Evolutionary conservation across 164 flowering plant genomes (phyloP).

Genomic region (Umbellularia californica): DNA sequence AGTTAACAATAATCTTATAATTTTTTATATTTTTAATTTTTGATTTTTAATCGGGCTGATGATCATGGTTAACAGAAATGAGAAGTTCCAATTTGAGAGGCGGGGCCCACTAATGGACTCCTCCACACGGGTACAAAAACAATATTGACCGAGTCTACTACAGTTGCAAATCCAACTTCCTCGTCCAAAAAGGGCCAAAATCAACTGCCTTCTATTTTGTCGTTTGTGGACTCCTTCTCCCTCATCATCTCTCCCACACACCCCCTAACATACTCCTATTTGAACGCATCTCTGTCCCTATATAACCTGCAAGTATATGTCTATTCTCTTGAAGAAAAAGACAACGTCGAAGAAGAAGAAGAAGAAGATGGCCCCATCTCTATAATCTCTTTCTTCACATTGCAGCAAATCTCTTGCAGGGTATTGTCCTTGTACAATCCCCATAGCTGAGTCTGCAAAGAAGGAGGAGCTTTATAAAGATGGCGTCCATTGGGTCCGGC

Average conservation of each 20-base stretch:
- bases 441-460: not conserved
- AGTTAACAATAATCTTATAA: no score
- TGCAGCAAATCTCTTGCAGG: not conserved
- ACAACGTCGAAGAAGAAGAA: not conserved
- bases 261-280: not conserved
- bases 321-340: not conserved
- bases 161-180: no score
- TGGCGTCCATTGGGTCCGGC: not conserved
- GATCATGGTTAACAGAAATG: no score
- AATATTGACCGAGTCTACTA: no score
- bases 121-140: no score
- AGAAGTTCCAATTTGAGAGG: no score
- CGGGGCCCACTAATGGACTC: no score
- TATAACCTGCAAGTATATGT: not conserved
- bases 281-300: not conserved
- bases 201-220: conserved; percentile 12
- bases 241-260: not conserved
- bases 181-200: no score
- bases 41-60: no score
- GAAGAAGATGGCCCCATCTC: not conserved
- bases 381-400: conserved; percentile 8
- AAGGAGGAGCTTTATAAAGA: not conserved
- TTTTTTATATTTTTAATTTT: no score
- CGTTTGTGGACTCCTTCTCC: conserved; percentile 4
- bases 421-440: not conserved